phyloP scores from a whole-genome alignment of 148 eudicot genomes.

The Mesembryanthemum crystallinum region DNA sequence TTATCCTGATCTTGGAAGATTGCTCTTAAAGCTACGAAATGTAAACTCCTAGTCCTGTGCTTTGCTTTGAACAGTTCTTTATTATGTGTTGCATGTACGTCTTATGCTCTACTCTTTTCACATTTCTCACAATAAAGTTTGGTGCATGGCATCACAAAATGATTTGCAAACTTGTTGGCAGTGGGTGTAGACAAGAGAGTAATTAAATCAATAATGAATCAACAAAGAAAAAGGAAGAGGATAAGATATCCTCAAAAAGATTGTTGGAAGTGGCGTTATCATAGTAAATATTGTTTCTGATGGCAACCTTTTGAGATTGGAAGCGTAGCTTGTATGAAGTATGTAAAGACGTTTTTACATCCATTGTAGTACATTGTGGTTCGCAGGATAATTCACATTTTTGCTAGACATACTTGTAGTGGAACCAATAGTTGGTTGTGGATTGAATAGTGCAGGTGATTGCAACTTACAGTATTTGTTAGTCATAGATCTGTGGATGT shows the following conservation, averaged over 20 bases:
- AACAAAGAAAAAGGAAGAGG: no score
- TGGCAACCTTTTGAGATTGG: not conserved
- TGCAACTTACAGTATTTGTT: not conserved
- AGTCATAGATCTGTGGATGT: not conserved
- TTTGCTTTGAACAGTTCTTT: slow-evolving; percentile 3
- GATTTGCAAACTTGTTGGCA: no score
- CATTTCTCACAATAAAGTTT: not conserved
- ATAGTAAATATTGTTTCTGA: not conserved
- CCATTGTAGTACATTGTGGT: not conserved
- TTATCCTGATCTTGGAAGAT: slow-evolving; percentile 85
- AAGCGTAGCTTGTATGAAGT: not conserved
- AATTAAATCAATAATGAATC: no score
- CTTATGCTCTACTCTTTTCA: not conserved
- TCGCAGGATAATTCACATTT: not conserved
- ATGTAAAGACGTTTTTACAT: not conserved
- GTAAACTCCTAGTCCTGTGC: slow-evolving; percentile 48
- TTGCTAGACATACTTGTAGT: slow-evolving; percentile 7
- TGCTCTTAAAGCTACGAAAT: slow-evolving; percentile 76
- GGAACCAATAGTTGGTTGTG: not conserved
- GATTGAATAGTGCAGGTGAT: not conserved
- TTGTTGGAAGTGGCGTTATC: not conserved
- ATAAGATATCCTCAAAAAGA: not conserved
- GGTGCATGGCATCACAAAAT: not conserved
- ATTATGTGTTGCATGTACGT: not conserved
- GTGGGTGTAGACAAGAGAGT: no score